phyloP scores from a whole-genome alignment of 306 rosid species.

The Cucumis cinereus region DNA sequence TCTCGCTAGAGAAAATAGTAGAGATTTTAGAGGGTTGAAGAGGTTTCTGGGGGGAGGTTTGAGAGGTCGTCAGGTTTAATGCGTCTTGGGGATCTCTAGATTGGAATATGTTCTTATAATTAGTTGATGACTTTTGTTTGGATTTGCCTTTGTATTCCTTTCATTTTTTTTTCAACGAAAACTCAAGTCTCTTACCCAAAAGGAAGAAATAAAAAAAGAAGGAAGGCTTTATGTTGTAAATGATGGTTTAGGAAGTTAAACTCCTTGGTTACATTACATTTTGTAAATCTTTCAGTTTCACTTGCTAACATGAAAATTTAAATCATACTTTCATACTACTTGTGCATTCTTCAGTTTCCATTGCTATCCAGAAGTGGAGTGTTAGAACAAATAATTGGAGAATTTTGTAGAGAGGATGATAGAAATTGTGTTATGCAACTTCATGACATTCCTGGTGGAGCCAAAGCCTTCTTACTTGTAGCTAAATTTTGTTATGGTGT shows the following conservation, averaged over 20 bases:
- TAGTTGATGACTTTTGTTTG: too few relatives aligned
- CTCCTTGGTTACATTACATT: background rate
- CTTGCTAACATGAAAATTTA: background rate
- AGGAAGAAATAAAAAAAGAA: too few relatives aligned
- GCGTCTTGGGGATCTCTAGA: too few relatives aligned
- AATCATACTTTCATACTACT: background rate
- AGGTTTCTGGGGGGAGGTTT: too few relatives aligned
- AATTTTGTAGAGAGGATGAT: slow-evolving; percentile 29
- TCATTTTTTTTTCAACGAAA: too few relatives aligned
- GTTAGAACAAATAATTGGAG: slow-evolving; percentile 43
- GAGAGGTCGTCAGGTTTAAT: too few relatives aligned
- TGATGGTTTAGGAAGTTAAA: background rate
- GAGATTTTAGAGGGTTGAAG: too few relatives aligned
- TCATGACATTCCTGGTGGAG: slow-evolving; percentile 75
- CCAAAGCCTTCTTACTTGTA: slow-evolving; percentile 43
- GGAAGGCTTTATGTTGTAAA: too few relatives aligned
- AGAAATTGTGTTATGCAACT: slow-evolving; percentile 42
- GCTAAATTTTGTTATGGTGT: slow-evolving; percentile 86
- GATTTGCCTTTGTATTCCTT: too few relatives aligned
- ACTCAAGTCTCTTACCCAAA: too few relatives aligned
- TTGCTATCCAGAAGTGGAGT: slow-evolving; percentile 69
- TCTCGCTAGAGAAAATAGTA: too few relatives aligned
- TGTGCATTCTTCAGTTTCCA: slow-evolving; percentile 51
- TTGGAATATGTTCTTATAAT: too few relatives aligned
- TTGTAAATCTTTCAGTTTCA: background rate